Base-by-base conservation (phyloP, 352 stramenopile genomes). In the Pythium guiyangense region DNA sequence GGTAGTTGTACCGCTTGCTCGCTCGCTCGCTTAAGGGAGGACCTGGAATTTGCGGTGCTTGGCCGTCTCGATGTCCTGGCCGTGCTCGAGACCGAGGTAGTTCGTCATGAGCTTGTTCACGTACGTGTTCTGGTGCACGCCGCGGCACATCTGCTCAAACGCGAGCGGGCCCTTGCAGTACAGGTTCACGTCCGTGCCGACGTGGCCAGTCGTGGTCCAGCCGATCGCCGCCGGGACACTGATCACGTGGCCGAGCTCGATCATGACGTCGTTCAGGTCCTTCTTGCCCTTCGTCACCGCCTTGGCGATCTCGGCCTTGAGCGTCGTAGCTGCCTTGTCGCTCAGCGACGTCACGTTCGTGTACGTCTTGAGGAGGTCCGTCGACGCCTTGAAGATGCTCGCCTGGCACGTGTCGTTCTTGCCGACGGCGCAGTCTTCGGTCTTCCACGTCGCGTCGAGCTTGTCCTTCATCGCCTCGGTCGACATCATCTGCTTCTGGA, bases 21-120 rank as follows among this genome's bases (percentile, higher is more conserved):
- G 18, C 12, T 17, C 11, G 8, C 29, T n/a, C 54, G 25, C 22
- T 47, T 53, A 60, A n/a, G 44, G 53, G 1, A 79, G 62, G 29
- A 74, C 67, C 5, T 66, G 51, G 39, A 74, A 71, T 26, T 76
- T 74, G 49, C 70, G 70, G 51, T 71, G 67, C 48, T 77, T 80
- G 54, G 85, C 57, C 26, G 79, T 90, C 70, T 87, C 77, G 37
- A 82, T 52, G 48, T 76, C 64, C 62, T 79, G 70, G 15, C 71
- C 68, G 60, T 84, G 66, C 54, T 82, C 74, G 49, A 89, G 59
- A 49, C 79, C 74, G 20, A 89, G 68, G 64, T 74, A 89, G 59
- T 73, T 84, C 47, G 77, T 81, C 72, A 89, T 87, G 53, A 89
- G 66, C 65, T 84, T 84, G 73, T 89, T 89, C 58, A 89, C 52